Conservation (phyloP, 208 protist species). For the Leishmania tarentolae region DNA sequence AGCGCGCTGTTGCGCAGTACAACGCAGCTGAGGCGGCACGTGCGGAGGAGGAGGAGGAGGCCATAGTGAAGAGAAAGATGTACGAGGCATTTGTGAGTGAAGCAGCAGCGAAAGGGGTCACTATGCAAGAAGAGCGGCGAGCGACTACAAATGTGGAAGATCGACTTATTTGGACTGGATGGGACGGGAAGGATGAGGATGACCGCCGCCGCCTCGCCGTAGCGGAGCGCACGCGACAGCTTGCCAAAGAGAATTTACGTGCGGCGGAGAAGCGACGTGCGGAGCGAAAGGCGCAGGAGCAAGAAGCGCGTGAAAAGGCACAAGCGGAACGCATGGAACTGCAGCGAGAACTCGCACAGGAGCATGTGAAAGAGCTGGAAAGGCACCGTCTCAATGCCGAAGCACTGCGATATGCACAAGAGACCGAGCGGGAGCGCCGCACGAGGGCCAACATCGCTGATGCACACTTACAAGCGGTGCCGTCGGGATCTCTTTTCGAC, state of each 20-base stretch:
- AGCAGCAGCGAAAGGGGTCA: conserved; percentile 6
- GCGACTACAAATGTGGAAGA: background rate
- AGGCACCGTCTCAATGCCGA: conserved; percentile 18
- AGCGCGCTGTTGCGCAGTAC: conserved; percentile 20
- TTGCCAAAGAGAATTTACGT: conserved; percentile 19
- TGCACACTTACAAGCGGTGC: background rate
- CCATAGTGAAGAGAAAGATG: background rate
- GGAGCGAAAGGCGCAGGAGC: conserved; percentile 17
- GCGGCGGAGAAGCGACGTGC: conserved; percentile 11
- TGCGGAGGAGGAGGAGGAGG: conserved; percentile 16
- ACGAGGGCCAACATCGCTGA: background rate
- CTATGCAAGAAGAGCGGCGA: conserved; percentile 3
- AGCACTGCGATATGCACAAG: conserved; percentile 18
- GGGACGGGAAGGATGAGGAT: conserved; percentile 22
- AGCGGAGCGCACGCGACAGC: conserved; percentile 18
- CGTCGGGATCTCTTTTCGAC: conserved; percentile 23
- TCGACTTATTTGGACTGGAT: background rate
- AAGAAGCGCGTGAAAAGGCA: background rate
- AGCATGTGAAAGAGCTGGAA: conserved; percentile 8
- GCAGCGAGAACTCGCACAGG: conserved; percentile 11
- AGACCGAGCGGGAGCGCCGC: conserved; percentile 16
- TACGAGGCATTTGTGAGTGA: conserved; percentile 24
- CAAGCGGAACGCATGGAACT: conserved; percentile 3
- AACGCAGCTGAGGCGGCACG: conserved; percentile 12
- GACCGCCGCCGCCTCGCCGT: conserved; percentile 8